Conservation (phyloP, 2,329 filamentous ascomycete genomes). For the Curvularia hawaiiensis region DNA sequence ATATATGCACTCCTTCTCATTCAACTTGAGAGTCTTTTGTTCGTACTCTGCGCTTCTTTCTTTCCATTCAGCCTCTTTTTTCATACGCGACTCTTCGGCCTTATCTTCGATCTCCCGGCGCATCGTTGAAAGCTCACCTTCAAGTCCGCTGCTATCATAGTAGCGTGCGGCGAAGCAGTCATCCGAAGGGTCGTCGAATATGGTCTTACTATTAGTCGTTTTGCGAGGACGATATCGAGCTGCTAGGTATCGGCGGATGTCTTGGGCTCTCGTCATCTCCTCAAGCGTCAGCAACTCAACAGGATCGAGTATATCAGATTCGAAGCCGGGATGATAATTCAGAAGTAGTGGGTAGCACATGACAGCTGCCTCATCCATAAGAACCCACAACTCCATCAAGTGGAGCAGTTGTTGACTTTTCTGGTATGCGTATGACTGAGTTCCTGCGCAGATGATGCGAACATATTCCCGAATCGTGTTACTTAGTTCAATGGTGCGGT, state of each 20-base stretch:
- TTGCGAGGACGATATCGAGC: slow-evolving; percentile 38
- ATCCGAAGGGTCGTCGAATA: slow-evolving; percentile 54
- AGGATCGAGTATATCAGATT: slow-evolving; percentile 57
- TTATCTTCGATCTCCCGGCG: slow-evolving; percentile 43
- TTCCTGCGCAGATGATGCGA: slow-evolving; percentile 23
- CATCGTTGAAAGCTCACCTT: slow-evolving; percentile 35
- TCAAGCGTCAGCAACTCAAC: slow-evolving; percentile 56
- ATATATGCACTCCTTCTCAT: slow-evolving; percentile 37
- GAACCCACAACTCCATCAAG: slow-evolving; percentile 63
- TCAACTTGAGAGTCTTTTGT: slow-evolving; percentile 32
- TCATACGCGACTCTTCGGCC: slow-evolving; percentile 31
- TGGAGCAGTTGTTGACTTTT: slow-evolving; percentile 60
- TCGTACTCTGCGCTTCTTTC: slow-evolving; percentile 27
- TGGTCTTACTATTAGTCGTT: slow-evolving; percentile 40
- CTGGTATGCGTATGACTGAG: slow-evolving; percentile 50
- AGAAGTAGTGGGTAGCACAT: slow-evolving; percentile 54
- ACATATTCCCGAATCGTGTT: slow-evolving; percentile 29
- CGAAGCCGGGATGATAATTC: slow-evolving; percentile 60
- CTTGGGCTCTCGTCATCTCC: slow-evolving; percentile 59
- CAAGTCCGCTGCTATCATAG: slow-evolving; percentile 43
- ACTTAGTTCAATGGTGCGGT: slow-evolving; percentile 49
- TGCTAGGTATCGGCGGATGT: slow-evolving; percentile 58
- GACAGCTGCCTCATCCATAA: slow-evolving; percentile 58
- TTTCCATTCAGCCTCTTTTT: slow-evolving; percentile 51
- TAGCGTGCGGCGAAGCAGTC: slow-evolving; percentile 57